Conservation (phyloP, 768 basidiomycete genomes). For the Amanita rimosa region DNA sequence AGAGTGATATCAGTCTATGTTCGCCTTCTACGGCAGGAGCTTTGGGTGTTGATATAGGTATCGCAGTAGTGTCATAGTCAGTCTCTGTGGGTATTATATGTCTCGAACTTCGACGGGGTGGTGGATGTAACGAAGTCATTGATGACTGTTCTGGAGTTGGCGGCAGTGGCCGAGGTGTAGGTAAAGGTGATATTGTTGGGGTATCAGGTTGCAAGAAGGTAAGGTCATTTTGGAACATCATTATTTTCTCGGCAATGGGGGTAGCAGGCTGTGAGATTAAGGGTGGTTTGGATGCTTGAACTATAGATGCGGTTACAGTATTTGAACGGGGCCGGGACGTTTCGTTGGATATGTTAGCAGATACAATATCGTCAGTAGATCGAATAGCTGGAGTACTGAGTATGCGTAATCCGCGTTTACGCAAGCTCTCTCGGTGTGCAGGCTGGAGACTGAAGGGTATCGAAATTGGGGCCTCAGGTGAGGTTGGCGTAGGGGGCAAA, state of each 20-base stretch:
- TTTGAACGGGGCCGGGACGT: neutral
- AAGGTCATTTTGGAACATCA: conserved; percentile 35
- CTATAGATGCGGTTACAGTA: conserved; percentile 2
- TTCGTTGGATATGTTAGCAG: neutral
- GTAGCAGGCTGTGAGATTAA: conserved; percentile 22
- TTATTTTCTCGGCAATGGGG: conserved; percentile 62
- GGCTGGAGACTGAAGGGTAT: conserved; percentile 10
- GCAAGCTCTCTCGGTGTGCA: conserved; percentile 26
- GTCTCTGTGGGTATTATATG: conserved; percentile 26
- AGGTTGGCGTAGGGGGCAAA: conserved; percentile 26
- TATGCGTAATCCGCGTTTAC: conserved; percentile 58
- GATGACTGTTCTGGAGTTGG: conserved; percentile 8
- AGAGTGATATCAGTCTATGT: conserved; percentile 25
- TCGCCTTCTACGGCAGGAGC: conserved; percentile 18
- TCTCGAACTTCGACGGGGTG: conserved; percentile 49
- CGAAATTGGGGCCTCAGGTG: conserved; percentile 2
- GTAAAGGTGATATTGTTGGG: conserved; percentile 27
- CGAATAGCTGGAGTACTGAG: conserved; percentile 45
- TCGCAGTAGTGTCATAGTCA: conserved; percentile 14
- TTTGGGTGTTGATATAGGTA: conserved; percentile 9
- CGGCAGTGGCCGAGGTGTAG: conserved; percentile 18
- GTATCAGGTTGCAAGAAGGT: conserved; percentile 50
- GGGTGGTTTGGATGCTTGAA: neutral
- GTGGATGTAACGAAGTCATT: conserved; percentile 41
- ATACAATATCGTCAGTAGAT: conserved; percentile 11